Conservation (phyloP, 768 basidiomycete genomes). For the Dendrothele bispora region DNA sequence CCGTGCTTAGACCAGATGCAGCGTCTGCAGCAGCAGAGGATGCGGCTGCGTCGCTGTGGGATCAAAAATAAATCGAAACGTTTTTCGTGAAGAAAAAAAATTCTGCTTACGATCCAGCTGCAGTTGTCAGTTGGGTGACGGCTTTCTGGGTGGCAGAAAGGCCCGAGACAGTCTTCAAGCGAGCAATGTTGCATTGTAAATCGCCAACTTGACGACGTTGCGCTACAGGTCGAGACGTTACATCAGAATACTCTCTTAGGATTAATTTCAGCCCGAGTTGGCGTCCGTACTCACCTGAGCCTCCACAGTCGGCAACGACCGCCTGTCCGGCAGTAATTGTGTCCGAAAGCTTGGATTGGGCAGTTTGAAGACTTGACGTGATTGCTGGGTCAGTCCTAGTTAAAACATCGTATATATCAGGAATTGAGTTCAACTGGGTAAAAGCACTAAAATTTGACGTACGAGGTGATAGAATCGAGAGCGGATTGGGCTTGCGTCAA, state of each 20-base stretch:
- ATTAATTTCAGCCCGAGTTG: not conserved
- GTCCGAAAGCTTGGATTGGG: not conserved
- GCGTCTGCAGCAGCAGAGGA: slow-evolving; percentile 12
- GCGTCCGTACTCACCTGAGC: not conserved
- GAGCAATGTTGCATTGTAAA: slow-evolving; percentile 31
- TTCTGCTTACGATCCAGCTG: slow-evolving; percentile 11
- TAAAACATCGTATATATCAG: not conserved
- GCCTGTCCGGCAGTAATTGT: not conserved
- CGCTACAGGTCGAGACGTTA: slow-evolving; percentile 11
- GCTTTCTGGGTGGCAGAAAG: slow-evolving; percentile 19
- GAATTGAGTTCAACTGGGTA: not conserved
- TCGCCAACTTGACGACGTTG: slow-evolving; percentile 28
- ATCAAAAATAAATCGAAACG: not conserved
- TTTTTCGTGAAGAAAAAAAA: not conserved
- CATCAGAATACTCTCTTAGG: not conserved
- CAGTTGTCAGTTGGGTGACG: slow-evolving; percentile 14
- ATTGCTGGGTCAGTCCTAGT: not conserved
- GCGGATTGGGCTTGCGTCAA: slow-evolving; percentile 14
- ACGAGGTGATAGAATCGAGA: slow-evolving; percentile 9
- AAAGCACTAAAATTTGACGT: not conserved
- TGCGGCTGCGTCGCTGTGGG: slow-evolving; percentile 13
- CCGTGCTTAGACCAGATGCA: slow-evolving; percentile 9
- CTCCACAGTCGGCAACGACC: not conserved
- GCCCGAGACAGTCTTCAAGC: slow-evolving; percentile 25
- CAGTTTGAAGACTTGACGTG: not conserved